These are phyloP conservation scores for Cryptosporidium tyzzeri DNA, from an alignment of 169 alveolate genomes.

Conservation along the genomic window DNA sequence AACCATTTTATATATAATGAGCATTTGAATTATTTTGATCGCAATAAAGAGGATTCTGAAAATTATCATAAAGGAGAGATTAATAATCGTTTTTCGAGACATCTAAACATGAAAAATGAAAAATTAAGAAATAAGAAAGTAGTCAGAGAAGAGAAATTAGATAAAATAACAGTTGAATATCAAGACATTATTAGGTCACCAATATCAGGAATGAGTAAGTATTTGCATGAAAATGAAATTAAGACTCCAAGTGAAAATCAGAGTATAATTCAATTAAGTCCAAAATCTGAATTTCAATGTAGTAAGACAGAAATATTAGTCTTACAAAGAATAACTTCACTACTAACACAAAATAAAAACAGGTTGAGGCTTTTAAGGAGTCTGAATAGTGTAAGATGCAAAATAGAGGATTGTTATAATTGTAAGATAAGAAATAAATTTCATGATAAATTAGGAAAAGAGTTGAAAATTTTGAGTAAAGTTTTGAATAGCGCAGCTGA, in stretches of 20 bases:
- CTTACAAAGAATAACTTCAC: slow-evolving; percentile 14
- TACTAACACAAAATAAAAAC: slow-evolving; percentile 34
- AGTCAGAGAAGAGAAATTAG: background rate
- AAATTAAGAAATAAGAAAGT: background rate
- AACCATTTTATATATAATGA: slow-evolving; percentile 15
- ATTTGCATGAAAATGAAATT: background rate
- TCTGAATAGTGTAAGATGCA: background rate
- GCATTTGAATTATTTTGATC: background rate
- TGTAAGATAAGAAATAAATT: background rate
- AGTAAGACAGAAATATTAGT: slow-evolving; percentile 34
- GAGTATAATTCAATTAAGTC: background rate
- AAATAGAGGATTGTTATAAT: slow-evolving; percentile 5
- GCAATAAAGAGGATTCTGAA: background rate
- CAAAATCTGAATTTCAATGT: slow-evolving; percentile 13
- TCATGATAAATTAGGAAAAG: background rate
- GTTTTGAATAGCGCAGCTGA: slow-evolving; percentile 23
- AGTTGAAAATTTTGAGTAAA: background rate
- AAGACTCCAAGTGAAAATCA: background rate
- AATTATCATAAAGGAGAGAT: background rate
- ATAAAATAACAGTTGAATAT: background rate
- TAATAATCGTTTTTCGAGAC: background rate
- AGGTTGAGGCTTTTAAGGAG: background rate
- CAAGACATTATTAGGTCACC: slow-evolving; percentile 18
- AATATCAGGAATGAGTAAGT: slow-evolving; percentile 62
- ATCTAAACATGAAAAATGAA: background rate